Base-by-base conservation (phyloP, 345 rosid genomes). In the Toxicodendron radicans region DNA sequence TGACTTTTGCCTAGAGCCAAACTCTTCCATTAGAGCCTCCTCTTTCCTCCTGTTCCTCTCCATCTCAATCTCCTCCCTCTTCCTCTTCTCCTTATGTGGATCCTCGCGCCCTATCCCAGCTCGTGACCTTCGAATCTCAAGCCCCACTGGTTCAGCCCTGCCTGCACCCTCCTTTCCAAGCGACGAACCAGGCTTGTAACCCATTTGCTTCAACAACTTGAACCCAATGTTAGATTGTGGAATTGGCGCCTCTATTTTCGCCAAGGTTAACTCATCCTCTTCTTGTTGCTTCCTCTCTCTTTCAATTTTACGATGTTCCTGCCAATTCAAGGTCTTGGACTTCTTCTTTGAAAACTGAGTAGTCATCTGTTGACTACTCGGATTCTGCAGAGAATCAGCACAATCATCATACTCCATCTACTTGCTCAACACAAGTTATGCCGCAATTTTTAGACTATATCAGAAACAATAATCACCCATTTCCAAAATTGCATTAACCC, bases 161-260 rank as follows among this genome's bases (percentile, higher is more conserved):
- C 97, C 97, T 6, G 79, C 78, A 3, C 95, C 95, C 72, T 90
- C 87, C 82, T 89, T 95, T 54, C 97, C 97, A 76, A 95, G 85
- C 58, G 97, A 86, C 0, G 86, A 84, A n/a, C 97, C 98, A 10
- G 99, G 99, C 54, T 72, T 87, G 81, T 93, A 93, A 77, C 99
- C 98, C 98, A 95, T 95, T 75, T 86, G 93, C 86, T 90, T 86
- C 70, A 95, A 82, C 80, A 95, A 77, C 86, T 93, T 93, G 81
- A 90, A 95, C 53, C 97, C 99, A 12, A 93, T 80, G 74, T 93
- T 95, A 58, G 95, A 87, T 63, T 90, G 92, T 2, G 94, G 91
- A 64, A 95, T 92, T 0, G 97, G 94, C 51, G 92, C 88, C 41
- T 89, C 93, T 23, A 90, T 86, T 14, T 80, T 90, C 21, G 92